phyloP scores from a whole-genome alignment of 73 alveolate genomes.

The Uronychia setigera region DNA sequence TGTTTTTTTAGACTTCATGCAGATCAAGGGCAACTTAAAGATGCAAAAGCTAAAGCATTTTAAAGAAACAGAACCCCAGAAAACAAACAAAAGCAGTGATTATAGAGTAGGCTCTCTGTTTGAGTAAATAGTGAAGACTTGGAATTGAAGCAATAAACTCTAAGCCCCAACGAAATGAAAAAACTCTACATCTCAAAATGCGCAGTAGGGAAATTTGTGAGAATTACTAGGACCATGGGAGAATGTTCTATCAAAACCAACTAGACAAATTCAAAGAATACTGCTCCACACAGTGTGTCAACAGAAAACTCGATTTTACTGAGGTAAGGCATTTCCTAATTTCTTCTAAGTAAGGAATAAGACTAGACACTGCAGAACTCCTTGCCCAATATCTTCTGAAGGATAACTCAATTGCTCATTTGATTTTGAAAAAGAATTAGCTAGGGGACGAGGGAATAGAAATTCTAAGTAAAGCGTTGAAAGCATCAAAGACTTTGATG shows the following conservation, averaged over 20 bases:
- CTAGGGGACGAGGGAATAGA: conserved; percentile 68
- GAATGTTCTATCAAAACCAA: neutral
- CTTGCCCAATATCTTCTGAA: neutral
- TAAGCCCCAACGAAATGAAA: neutral
- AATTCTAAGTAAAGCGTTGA: conserved; percentile 39
- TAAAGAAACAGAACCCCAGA: too few species aligned
- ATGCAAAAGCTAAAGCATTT: too few species aligned
- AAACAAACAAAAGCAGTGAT: neutral
- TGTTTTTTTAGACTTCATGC: too few species aligned
- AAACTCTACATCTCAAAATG: neutral
- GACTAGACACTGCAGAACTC: neutral
- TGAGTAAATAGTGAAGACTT: neutral
- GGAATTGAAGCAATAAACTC: neutral
- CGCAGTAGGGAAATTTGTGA: neutral
- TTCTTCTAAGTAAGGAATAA: neutral
- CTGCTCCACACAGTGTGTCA: neutral
- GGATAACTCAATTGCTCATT: conserved; percentile 1
- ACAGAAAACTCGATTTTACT: neutral
- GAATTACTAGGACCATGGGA: neutral
- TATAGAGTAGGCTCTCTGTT: neutral
- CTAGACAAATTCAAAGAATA: neutral
- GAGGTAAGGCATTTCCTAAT: neutral
- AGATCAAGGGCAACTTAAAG: too few species aligned
- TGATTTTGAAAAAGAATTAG: conserved; percentile 50
- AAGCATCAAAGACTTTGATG: conserved; percentile 25